Evolutionary conservation across 805 yeast species (phyloP).

Genomic region (Kodamaea nitidulidarum): DNA sequence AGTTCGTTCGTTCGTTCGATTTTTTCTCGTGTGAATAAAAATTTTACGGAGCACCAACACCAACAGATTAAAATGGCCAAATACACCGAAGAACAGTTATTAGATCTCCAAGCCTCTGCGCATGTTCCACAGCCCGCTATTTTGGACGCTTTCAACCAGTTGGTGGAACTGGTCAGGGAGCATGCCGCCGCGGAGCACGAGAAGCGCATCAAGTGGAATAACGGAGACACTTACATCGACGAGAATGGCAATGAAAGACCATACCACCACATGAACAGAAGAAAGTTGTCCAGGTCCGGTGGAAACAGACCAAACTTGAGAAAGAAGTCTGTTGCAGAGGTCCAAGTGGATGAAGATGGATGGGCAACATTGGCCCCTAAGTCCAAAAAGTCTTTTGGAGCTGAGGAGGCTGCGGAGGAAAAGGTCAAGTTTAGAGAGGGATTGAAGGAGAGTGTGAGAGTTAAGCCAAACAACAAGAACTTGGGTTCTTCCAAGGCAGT

Average conservation of each 20-base stretch:
- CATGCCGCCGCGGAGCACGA: conserved; percentile 28
- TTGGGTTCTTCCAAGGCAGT: conserved; percentile 71
- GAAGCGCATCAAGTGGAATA: conserved; percentile 26
- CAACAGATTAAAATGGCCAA: conserved; percentile 39
- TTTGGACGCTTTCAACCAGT: conserved; percentile 57
- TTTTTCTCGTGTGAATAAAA: conserved; percentile 10
- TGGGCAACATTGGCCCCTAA: conserved; percentile 63
- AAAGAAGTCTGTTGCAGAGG: conserved; percentile 48
- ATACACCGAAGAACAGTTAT: conserved; percentile 70
- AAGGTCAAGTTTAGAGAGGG: conserved; percentile 43
- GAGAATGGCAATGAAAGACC: conserved; percentile 44
- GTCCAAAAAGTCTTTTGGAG: conserved; percentile 46
- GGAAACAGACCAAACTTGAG: conserved; percentile 48
- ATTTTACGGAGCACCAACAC: conserved; percentile 7
- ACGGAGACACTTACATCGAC: conserved; percentile 45
- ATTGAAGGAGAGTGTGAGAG: conserved; percentile 48
- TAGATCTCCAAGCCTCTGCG: conserved; percentile 53
- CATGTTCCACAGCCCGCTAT: conserved; percentile 60
- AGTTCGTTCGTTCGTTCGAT: too few relatives aligned
- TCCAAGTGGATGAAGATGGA: conserved; percentile 70
- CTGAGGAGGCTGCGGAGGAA: conserved; percentile 46
- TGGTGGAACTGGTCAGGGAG: conserved; percentile 65
- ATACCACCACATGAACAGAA: conserved; percentile 46
- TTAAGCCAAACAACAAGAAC: conserved; percentile 69
- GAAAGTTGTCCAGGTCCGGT: conserved; percentile 57